phyloP scores from a whole-genome alignment of 768 basidiomycete species.

The Boletus sp. region DNA sequence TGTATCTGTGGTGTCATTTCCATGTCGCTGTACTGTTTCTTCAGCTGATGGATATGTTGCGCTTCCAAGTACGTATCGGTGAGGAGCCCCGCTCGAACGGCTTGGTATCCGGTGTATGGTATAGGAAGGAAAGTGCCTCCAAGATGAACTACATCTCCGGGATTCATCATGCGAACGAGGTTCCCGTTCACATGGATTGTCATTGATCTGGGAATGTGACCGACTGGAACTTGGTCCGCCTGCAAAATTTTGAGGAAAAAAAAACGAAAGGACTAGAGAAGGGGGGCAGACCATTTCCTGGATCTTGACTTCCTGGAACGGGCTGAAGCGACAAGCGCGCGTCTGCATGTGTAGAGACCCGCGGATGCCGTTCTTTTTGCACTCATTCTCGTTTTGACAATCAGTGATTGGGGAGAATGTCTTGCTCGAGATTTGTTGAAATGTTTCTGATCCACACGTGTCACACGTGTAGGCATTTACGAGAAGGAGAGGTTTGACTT shows the following conservation, averaged over 20 bases:
- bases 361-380: conserved; percentile 80
- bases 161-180: conserved; percentile 86
- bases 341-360: conserved; percentile 98
- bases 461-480: conserved; percentile 99
- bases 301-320: conserved; percentile 98
- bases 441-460: conserved; percentile 96
- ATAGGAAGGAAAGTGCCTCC: conserved; percentile 97
- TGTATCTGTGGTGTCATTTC: conserved; percentile 85
- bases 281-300: conserved; percentile 83
- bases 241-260: conserved; percentile 29
- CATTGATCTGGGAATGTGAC: conserved; percentile 98
- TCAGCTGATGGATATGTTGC: conserved; percentile 88
- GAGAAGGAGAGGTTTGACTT: conserved; percentile 95
- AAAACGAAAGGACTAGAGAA: background rate
- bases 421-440: conserved; percentile 93
- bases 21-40: conserved; percentile 97
- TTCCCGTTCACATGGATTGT: conserved; percentile 91
- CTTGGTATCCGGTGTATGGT: conserved; percentile 97
- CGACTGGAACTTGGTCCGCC: conserved; percentile 99
- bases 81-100: conserved; percentile 91
- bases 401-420: conserved; percentile 86
- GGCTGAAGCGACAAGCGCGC: conserved; percentile 91
- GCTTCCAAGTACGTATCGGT: conserved; percentile 96
- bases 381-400: conserved; percentile 84
- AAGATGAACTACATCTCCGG: conserved; percentile 92